A percentile compares a stretch with the other conserved stretches of the same genome.
Evolutionary conservation across 176 grass and related monocot genomes (phyloP).

Genomic region (Saccharum spontaneum): DNA sequence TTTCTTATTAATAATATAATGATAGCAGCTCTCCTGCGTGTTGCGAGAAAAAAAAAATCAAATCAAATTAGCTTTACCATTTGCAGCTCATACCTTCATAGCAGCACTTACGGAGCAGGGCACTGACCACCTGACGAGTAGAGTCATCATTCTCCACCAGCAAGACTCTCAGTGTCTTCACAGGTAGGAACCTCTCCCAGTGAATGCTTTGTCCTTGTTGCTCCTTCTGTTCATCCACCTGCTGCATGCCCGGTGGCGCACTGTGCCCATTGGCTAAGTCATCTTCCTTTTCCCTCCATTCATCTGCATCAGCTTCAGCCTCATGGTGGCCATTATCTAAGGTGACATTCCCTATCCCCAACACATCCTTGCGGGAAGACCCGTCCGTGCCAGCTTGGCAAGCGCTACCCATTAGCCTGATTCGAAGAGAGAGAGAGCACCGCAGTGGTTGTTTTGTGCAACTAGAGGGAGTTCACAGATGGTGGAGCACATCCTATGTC

Average conservation of each 20-base stretch:
- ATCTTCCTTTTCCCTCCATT: slow-evolving; percentile 38
- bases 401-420: slow-evolving; percentile 63
- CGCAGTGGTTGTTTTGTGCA: not conserved
- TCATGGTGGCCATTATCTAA: slow-evolving; percentile 46
- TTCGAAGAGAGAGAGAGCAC: slow-evolving; percentile 30
- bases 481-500: slow-evolving; percentile 33
- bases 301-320: slow-evolving; percentile 25
- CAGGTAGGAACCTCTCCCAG: slow-evolving; percentile 88
- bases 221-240: slow-evolving; percentile 49
- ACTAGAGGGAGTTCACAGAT: slow-evolving; percentile 15
- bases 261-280: slow-evolving; percentile 32
- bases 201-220: slow-evolving; percentile 39
- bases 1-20: not conserved
- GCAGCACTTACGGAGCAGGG: slow-evolving; percentile 79
- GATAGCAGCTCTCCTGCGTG: not conserved
- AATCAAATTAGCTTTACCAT: not conserved
- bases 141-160: slow-evolving; percentile 85
- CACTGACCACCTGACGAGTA: slow-evolving; percentile 80
- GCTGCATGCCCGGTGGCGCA: not conserved
- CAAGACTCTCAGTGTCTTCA: slow-evolving; percentile 68
- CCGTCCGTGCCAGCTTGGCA: slow-evolving; percentile 38
- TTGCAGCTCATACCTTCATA: slow-evolving; percentile 74
- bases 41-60: not conserved
- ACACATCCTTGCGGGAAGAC: slow-evolving; percentile 29
- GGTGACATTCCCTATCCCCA: slow-evolving; percentile 21